Base-by-base conservation (phyloP, 2,329 filamentous ascomycete species). In the Diaporthe capsici region DNA sequence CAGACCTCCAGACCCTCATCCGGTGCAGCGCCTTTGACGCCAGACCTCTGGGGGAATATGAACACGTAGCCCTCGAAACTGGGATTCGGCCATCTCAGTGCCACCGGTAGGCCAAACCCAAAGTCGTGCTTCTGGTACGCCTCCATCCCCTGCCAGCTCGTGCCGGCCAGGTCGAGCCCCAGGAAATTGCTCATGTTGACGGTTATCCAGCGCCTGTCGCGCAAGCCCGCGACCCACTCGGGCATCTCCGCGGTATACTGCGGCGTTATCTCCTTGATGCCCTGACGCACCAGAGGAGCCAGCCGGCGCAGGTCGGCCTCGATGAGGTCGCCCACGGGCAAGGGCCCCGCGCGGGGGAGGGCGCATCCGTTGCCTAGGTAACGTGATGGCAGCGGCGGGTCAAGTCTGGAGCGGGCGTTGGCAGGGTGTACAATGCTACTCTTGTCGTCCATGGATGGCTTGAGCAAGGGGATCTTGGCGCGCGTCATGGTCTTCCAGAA, bases 91-190 rank as follows among this genome's bases (percentile, higher is more conserved):
- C 65, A 70, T 22, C 65, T 70, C 28, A 70, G 8, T 8, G 65
- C 65, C 47, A 51, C 51, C 7, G 79, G 80, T 37, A 78, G 20
- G 20, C 81, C 81, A 68, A 82, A 82, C 4, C 81, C 81, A 72
- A 82, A 82, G 72, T 82, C 80, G 58, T 81, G 80, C 57, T 76
- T 75, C 71, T 75, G 53, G 63, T 81, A 81, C 4, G 75, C 70
- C n/a, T 72, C 78, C 79, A 81, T 80, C 13, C 25, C 65, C 68
- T 78, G 77, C 81, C 80, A 82, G 74, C 77, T 79, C 28, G 80
- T 79, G 25, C 74, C 79, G 51, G 72, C 79, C 6, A 81, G 74
- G 75, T 80, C 81, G 61, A 80, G 70, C 42, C 79, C 80, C 10
- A 81, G 57, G 73, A 82, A 81, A 5, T 76, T 79, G 44, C 75